Percentiles rank a stretch among this genome's conserved stretches.
Evolutionary conservation across 169 alveolate species (phyloP).

Genomic region (Babesia bigemina): DNA sequence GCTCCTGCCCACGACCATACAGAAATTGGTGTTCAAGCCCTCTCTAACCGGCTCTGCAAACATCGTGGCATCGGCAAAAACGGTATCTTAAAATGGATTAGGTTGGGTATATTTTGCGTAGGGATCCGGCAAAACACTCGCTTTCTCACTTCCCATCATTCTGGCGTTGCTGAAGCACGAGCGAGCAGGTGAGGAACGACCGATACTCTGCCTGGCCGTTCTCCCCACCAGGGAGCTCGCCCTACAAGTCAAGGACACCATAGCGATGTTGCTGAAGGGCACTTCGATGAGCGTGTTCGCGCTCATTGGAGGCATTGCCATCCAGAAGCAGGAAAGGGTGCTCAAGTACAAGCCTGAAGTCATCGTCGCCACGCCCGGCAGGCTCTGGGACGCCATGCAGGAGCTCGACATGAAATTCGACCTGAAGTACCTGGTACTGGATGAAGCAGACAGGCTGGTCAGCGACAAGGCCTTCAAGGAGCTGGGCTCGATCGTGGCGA

Average conservation of each 20-base stretch:
- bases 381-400: slow-evolving; percentile 69
- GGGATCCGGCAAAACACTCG: slow-evolving; percentile 91
- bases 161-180: slow-evolving; percentile 18
- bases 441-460: slow-evolving; percentile 93
- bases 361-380: slow-evolving; percentile 80
- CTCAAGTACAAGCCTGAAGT: slow-evolving; percentile 69
- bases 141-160: slow-evolving; percentile 87
- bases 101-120: neutral
- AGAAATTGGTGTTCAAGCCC: slow-evolving; percentile 45
- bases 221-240: slow-evolving; percentile 91
- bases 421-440: slow-evolving; percentile 85
- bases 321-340: slow-evolving; percentile 73
- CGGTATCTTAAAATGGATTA: slow-evolving; percentile 15
- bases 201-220: slow-evolving; percentile 24
- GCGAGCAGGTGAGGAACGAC: slow-evolving; percentile 1
- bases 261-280: slow-evolving; percentile 61
- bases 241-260: slow-evolving; percentile 80
- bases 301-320: slow-evolving; percentile 82
- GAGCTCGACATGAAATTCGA: slow-evolving; percentile 71
- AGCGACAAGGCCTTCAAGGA: slow-evolving; percentile 74
- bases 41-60: slow-evolving; percentile 26
- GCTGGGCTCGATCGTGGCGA: slow-evolving; percentile 35
- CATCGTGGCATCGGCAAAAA: slow-evolving; percentile 62
- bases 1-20: slow-evolving; percentile 56
- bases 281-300: slow-evolving; percentile 63